Conservation (phyloP, 768 basidiomycete genomes). For the Hysterangium stoloniferum region DNA sequence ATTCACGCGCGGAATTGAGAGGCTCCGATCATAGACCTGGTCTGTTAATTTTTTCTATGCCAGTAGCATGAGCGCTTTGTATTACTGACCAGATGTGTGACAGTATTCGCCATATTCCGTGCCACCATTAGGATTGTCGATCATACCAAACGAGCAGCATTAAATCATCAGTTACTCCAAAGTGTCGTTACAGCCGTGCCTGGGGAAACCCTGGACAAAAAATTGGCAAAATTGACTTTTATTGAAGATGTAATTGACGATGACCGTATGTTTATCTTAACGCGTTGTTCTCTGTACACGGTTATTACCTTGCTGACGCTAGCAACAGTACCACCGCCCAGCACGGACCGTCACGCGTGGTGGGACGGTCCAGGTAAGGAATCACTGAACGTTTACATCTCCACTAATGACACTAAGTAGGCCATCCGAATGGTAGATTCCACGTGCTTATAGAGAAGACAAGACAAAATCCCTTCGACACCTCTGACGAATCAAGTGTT, state of each 20-base stretch:
- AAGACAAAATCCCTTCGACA: constrained; percentile 65
- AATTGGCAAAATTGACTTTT: constrained; percentile 51
- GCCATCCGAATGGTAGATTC: constrained; percentile 44
- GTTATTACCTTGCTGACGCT: constrained; percentile 2
- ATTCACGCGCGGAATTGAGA: constrained; percentile 76
- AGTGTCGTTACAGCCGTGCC: constrained; percentile 53
- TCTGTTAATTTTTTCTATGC: constrained; percentile 23
- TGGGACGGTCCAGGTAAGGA: constrained; percentile 64
- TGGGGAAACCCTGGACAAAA: constrained; percentile 65
- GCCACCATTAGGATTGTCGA: constrained; percentile 77
- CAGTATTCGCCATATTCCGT: constrained; percentile 81
- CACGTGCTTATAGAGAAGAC: constrained; percentile 19
- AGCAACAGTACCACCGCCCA: constrained; percentile 71
- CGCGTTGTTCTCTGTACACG: constrained; percentile 9
- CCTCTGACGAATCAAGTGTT: constrained; percentile 51
- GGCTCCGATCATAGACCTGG: constrained; percentile 97
- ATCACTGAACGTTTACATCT: no score
- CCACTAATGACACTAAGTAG: constrained; percentile 27
- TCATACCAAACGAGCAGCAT: constrained; percentile 55
- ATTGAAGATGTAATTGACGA: constrained; percentile 27
- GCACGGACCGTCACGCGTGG: constrained; percentile 70
- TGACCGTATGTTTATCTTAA: neutral
- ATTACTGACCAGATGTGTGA: neutral
- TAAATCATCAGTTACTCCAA: constrained; percentile 63
- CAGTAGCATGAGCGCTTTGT: no score